phyloP scores from a whole-genome alignment of 2,329 filamentous ascomycete species.

The Scedosporium dehoogii region DNA sequence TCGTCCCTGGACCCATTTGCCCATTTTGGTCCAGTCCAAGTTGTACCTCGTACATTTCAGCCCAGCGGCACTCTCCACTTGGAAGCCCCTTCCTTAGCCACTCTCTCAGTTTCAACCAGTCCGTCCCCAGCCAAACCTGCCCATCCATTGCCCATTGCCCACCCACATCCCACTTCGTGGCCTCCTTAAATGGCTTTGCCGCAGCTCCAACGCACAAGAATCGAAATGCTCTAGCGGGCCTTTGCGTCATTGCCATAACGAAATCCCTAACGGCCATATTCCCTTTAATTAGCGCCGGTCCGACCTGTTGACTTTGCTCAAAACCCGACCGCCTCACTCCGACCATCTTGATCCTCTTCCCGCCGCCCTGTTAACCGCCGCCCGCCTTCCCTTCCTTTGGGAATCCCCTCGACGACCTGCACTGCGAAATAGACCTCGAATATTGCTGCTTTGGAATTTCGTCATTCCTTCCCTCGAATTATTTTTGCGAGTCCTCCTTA shows the following conservation, averaged over 20 bases:
- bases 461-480: background rate
- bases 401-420: background rate
- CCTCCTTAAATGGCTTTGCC: background rate
- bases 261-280: background rate
- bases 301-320: background rate
- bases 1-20: background rate
- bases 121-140: background rate
- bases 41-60: background rate
- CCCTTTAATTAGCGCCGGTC: background rate
- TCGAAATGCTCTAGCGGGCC: background rate
- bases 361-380: background rate
- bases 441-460: background rate
- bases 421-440: background rate
- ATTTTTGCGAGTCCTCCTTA: background rate
- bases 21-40: background rate
- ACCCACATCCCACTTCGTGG: slow-evolving; percentile 1
- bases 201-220: background rate
- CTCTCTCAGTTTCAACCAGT: background rate
- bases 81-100: background rate
- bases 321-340: background rate
- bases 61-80: background rate
- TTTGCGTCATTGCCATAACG: background rate
- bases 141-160: background rate
- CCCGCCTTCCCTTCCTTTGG: background rate
- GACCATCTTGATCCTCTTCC: background rate